Evolutionary conservation across 495 filamentous ascomycete species (phyloP).

Genomic region (Elasticomyces elasticus): DNA sequence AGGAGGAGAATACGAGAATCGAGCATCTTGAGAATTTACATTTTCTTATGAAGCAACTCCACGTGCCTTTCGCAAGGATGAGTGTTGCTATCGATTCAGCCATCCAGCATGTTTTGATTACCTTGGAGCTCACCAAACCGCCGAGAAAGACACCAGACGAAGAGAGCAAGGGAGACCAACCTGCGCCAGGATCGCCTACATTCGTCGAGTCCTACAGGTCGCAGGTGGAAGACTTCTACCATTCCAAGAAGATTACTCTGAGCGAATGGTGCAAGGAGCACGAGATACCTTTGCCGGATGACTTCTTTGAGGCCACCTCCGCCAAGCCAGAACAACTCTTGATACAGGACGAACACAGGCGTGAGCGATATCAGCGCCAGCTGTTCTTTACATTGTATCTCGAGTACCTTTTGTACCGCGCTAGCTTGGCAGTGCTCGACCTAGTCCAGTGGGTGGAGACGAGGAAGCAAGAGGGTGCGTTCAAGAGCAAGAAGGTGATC

Average conservation of each 20-base stretch:
- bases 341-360: background rate
- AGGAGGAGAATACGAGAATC: conserved; percentile 20
- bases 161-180: conserved; percentile 45
- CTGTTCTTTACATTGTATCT: conserved; percentile 68
- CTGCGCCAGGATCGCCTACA: conserved; percentile 50
- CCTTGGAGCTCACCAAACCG: conserved; percentile 48
- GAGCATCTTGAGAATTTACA: conserved; percentile 46
- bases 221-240: conserved; percentile 50
- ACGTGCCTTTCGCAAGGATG: conserved; percentile 60
- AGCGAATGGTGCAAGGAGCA: conserved; percentile 46
- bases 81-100: conserved; percentile 60
- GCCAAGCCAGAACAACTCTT: conserved; percentile 1
- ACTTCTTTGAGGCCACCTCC: conserved; percentile 37
- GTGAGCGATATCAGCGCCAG: conserved; percentile 40
- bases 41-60: conserved; percentile 64
- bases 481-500: conserved; percentile 52
- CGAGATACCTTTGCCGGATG: conserved; percentile 39
- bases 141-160: conserved; percentile 43
- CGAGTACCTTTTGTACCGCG: conserved; percentile 53
- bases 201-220: conserved; percentile 50
- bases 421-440: conserved; percentile 52
- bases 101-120: conserved; percentile 53
- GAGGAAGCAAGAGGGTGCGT: conserved; percentile 52
- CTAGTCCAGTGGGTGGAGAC: conserved; percentile 60
- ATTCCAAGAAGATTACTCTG: conserved; percentile 41